Conservation (phyloP, 2,329 filamentous ascomycete genomes). For the Camillea tinctor region DNA sequence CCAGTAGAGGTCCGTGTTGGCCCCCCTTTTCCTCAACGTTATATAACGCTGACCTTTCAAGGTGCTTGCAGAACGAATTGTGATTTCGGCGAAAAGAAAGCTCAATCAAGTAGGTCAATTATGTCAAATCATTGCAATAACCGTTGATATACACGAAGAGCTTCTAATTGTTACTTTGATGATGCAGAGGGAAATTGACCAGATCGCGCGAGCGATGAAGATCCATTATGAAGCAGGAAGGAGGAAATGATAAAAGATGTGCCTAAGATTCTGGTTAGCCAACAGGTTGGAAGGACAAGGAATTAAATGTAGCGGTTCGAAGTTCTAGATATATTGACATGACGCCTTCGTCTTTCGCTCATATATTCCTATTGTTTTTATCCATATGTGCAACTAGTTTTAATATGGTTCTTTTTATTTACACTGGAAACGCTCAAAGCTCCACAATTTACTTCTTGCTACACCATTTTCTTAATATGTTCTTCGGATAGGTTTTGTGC, state of each 20-base stretch:
- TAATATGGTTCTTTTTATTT: too few relatives aligned
- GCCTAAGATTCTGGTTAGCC: background rate
- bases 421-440: too few relatives aligned
- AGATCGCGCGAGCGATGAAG: background rate
- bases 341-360: too few relatives aligned
- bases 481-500: too few relatives aligned
- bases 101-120: background rate
- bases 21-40: background rate
- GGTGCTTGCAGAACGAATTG: background rate
- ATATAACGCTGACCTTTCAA: background rate
- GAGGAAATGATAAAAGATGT: background rate
- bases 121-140: background rate
- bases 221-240: background rate
- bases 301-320: too few relatives aligned
- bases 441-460: too few relatives aligned
- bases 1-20: background rate
- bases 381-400: too few relatives aligned
- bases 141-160: background rate
- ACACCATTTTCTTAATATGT: too few relatives aligned
- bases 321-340: too few relatives aligned
- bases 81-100: background rate
- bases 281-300: background rate
- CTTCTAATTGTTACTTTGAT: background rate
- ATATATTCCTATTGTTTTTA: too few relatives aligned
- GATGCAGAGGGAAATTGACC: background rate